Conservation (phyloP, 1,284 basidiomycete species). For the Microbotryomycetes sp. region DNA sequence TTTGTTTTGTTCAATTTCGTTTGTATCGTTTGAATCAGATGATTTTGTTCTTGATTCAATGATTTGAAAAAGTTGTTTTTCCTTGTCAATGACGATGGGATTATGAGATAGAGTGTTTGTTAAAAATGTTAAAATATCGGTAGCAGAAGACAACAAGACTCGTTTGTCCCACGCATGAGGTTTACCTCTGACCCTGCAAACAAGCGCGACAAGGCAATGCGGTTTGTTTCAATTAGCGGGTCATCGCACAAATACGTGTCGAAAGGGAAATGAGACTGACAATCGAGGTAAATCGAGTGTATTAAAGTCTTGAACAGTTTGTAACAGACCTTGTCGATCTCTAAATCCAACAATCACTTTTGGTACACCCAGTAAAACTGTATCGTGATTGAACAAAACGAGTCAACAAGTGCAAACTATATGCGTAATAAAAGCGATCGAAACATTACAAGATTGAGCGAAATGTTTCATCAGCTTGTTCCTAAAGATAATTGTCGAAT, state of each 20-base stretch:
- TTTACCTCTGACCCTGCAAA: conserved; percentile 56
- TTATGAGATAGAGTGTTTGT: conserved; percentile 41
- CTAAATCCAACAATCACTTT: conserved; percentile 89
- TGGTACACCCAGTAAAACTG: conserved; percentile 46
- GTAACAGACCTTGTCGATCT: conserved; percentile 56
- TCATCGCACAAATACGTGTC: conserved; percentile 59
- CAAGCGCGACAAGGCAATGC: conserved; percentile 41
- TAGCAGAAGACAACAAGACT: conserved; percentile 66
- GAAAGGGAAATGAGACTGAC: conserved; percentile 40
- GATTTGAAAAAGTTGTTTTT: conserved; percentile 5
- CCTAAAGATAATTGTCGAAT: conserved; percentile 6
- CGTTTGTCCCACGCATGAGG: conserved; percentile 69
- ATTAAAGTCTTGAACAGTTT: conserved; percentile 38
- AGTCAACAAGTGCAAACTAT: neutral
- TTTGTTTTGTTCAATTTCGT: neutral
- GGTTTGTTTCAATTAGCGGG: conserved; percentile 63
- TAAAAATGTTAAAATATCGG: conserved; percentile 57
- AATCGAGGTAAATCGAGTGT: conserved; percentile 42
- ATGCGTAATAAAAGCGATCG: neutral
- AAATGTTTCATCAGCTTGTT: conserved; percentile 89
- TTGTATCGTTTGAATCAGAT: neutral
- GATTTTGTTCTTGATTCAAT: conserved; percentile 9
- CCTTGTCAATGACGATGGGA: conserved; percentile 3
- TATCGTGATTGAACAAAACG: neutral
- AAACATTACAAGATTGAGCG: conserved; percentile 77